Percentiles rank a stretch among this genome's conserved stretches.
Evolutionary conservation across 305 asterid genomes (phyloP).

Genomic region (Rubia tinctorum): DNA sequence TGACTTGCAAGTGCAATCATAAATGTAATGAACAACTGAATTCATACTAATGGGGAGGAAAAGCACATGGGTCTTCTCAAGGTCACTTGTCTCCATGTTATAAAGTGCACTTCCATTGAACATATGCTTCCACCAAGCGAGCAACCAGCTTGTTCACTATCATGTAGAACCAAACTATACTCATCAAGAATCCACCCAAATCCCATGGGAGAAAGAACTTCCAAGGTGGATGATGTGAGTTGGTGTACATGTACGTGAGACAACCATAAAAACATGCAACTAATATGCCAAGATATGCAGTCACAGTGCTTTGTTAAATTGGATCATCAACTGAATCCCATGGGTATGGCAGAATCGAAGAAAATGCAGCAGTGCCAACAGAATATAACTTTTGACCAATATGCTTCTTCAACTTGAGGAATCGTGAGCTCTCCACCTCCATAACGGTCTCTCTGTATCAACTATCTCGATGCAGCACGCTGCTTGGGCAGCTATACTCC

Average conservation of each 20-base stretch:
- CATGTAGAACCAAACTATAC: slow-evolving; percentile 97
- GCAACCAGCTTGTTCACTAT: slow-evolving; percentile 93
- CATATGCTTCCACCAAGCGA: slow-evolving; percentile 42
- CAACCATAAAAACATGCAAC: slow-evolving; percentile 50
- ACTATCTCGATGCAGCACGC: slow-evolving; percentile 32
- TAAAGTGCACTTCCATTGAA: too few relatives aligned
- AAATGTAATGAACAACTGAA: too few relatives aligned
- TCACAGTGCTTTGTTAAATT: slow-evolving; percentile 36
- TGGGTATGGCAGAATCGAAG: slow-evolving; percentile 68
- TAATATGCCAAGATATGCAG: slow-evolving; percentile 47
- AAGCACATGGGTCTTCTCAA: too few relatives aligned
- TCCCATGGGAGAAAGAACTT: slow-evolving; percentile 76
- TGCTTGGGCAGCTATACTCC: slow-evolving; percentile 31
- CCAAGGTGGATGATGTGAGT: slow-evolving; percentile 68
- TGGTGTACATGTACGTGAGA: slow-evolving; percentile 61
- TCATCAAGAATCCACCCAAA: slow-evolving; percentile 85
- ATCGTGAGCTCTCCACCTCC: slow-evolving; percentile 96
- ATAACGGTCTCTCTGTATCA: slow-evolving; percentile 61
- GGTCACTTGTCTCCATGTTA: too few relatives aligned
- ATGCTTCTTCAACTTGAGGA: slow-evolving; percentile 77
- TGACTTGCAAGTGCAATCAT: too few relatives aligned
- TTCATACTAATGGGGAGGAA: too few relatives aligned
- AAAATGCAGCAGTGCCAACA: slow-evolving; percentile 56
- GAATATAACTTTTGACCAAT: slow-evolving; percentile 81
- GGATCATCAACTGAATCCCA: slow-evolving; percentile 55